Evolutionary conservation across 2,329 filamentous ascomycete species (phyloP), one percentile per base, ranked within the genome.

Genomic region (Penicillium thymicola): DNA sequence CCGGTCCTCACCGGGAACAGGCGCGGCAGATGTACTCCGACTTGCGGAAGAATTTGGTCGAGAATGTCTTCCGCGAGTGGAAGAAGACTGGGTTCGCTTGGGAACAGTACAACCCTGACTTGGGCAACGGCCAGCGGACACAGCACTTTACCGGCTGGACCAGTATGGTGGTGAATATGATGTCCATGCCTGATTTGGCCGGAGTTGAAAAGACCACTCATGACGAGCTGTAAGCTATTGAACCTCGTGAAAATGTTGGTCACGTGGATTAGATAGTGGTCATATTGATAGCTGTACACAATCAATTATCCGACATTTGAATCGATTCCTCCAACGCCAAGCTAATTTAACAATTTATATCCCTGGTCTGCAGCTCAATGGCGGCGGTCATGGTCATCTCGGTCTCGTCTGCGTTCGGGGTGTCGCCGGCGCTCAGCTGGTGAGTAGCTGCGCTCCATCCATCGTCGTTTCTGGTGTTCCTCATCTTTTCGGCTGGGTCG

Each of bases 121-220:
- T 90, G 4, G 94, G 94, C 44, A 84, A 84, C 51, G 94, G 94
- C n/a, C 93, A 97, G 79, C 83, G 94, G 41, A 97, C 92, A 5
- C 92, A 97, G 80, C 93, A 97, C 75, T 99, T 99, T 72, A 97
- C 94, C 0, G 94, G 94, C 49, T 99, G 94, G 94, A 99, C 94
- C n/a, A 96, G 91, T 72, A 79, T 97, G 75, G 90, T 97, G 46
- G 92, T 97, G 44, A 97, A 96, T 80, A 90, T 99, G 64, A 96
- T 97, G 92, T 85, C 86, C 45, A 93, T 99, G 90, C 89, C 91
- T 7, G 88, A 95, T 65, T 69, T 90, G 41, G 65, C 65, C 38
- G 61, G 64, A 27, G 49, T 51, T 36, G 62, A 61, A 50, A 65
- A 65, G 41, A 65, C 56, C 11, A 69, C 67, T 13, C 78, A 80